These are phyloP conservation scores for Metschnikowia henanensis DNA, from an alignment of 805 yeast species.

Conservation along the genomic window DNA sequence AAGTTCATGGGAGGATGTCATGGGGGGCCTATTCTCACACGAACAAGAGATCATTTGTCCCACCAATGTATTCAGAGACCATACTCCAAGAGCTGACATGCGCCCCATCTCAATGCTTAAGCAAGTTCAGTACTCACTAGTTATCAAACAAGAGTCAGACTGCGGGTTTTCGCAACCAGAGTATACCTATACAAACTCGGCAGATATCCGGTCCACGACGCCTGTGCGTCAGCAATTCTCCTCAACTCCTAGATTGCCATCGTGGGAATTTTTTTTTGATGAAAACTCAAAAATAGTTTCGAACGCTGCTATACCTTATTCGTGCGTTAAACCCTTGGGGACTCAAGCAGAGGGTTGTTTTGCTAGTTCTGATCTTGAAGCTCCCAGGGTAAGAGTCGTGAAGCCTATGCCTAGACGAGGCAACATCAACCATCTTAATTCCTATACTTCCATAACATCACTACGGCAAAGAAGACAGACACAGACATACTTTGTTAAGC, in stretches of 20 bases:
- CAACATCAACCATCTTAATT: background rate
- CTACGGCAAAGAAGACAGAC: background rate
- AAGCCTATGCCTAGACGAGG: background rate
- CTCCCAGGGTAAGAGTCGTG: background rate
- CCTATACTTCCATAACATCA: background rate
- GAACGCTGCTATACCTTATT: background rate
- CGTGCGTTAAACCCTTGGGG: too few species aligned
- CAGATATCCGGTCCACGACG: background rate
- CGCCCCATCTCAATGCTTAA: conserved; percentile 2
- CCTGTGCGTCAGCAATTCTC: background rate
- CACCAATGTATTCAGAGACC: background rate
- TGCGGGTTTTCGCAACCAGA: conserved; percentile 5
- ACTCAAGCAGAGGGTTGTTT: background rate
- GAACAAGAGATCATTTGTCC: conserved; percentile 4
- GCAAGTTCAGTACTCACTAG: conserved; percentile 2
- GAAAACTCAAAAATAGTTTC: background rate
- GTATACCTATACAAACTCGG: background rate
- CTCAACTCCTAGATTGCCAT: conserved; percentile 4
- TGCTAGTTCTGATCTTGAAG: background rate
- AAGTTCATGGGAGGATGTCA: conserved; percentile 1
- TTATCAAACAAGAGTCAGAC: conserved; percentile 7
- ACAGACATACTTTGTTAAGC: conserved; percentile 3
- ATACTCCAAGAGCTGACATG: conserved; percentile 2
- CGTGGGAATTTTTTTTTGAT: conserved; percentile 3
- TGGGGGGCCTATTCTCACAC: background rate